Evolutionary conservation across 2,329 filamentous ascomycete species (phyloP), one percentile per base, ranked within the genome.

Genomic region (Diplodia scrobiculata): DNA sequence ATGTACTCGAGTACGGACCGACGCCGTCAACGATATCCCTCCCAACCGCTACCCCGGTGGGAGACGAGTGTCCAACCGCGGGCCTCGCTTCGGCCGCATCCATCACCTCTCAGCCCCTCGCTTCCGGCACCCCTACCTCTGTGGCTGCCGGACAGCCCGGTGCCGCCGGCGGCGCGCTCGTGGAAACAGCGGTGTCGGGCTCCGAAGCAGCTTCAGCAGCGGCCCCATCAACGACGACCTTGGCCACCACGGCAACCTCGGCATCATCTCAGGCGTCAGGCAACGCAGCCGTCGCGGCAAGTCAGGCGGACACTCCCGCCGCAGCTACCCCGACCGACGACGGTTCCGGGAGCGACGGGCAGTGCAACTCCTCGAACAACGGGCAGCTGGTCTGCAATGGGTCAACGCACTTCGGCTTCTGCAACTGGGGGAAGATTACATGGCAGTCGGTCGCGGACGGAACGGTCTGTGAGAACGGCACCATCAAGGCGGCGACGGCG

Each of bases 401-500:
- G 47, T 47, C 73, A 6, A 70, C 63, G 5, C 71, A 79, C 63
- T 82, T 80, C 59, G 80, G 79, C 38, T 71, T 82, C 59, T 80
- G 79, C 74, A 77, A 80, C 70, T 72, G 77, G 63, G 80, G 80
- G 65, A 67, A 71, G 3, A 75, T 80, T 4, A 4, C 3, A 7
- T 76, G 69, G 68, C 72, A 74, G 67, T 5, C 25, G 9, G 60
- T 82, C 11, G 79, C 81, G 4, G 70, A 77, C 7, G 81, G 80
- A 21, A 83, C 80, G 1, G 73, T 73, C 0, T 83, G 81, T 72
- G 67, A 68, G 62, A 76, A 80, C 67, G 80, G 80, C 17, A 69
- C 71, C 63, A 79, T 82, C 67, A 67, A 62, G 29, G 58, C 41
- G 10, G 27, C 25, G 13, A 21, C 21, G 21, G 21, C 21, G 21